Evolutionary conservation across 2,329 filamentous ascomycete species (phyloP), one percentile per base, ranked within the genome.

Genomic region (Onygena corvina): DNA sequence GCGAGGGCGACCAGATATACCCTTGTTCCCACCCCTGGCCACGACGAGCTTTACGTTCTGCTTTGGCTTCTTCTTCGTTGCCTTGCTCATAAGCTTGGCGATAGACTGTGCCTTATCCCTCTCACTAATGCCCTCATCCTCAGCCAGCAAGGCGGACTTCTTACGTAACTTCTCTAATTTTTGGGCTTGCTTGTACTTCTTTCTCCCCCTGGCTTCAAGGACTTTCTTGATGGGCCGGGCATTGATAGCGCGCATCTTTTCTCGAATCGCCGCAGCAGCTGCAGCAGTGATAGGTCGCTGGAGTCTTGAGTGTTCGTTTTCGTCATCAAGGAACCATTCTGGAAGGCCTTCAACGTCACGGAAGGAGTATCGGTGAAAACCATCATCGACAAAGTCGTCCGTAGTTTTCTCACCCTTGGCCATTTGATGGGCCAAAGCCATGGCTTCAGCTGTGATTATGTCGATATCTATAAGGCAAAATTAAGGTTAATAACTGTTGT

Each of bases 161-260:
- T 93, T 94, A 72, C 88, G 86, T 55, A 98, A 72, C 72, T 94
- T 95, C 76, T 98, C 92, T 25, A 98, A 70, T 51, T 79, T 77
- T 68, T 93, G 86, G 0, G 87, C 90, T 6, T 89, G 82, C 76
- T 93, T 93, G 68, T 94, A 83, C 73, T 95, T 96, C 81, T 98
- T 98, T 52, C 92, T 78, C 30, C 89, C 90, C 70, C 93, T 89
- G 20, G 92, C 92, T 69, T 98, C 92, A 58, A 86, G 84, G 27
- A 98, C 92, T 74, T 98, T 98, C 77, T 98, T 98, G 78, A 96
- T 96, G 0, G 92, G 92, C 27, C 92, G 81, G 5, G 90, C 92
- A 64, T 98, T 96, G 59, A 94, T 78, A 0, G 92, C 89, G 27
- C 90, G 84, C 62, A 85, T 65, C 70, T 98, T 98, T 62, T 95